These are phyloP conservation scores for Capsaspora owczarzaki DNA, from an alignment of 78 protist genomes.

Conservation along the genomic window DNA sequence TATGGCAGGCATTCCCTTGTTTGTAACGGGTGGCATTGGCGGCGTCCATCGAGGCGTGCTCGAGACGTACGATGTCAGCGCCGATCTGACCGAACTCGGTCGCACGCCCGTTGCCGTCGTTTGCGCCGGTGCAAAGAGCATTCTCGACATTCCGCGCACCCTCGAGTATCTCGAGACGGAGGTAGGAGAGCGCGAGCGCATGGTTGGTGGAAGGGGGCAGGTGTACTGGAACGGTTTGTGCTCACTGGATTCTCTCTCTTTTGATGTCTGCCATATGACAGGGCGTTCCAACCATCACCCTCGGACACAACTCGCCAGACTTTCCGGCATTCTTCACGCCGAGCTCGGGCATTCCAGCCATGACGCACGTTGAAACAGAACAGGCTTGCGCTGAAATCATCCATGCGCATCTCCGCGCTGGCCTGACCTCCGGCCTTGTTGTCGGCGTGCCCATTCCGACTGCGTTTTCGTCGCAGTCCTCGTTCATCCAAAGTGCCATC, in stretches of 20 bases:
- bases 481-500: constrained; percentile 38
- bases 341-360: not conserved
- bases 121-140: constrained; percentile 92
- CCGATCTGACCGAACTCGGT: constrained; percentile 92
- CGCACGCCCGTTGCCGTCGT: constrained; percentile 88
- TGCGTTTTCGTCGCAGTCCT: not conserved
- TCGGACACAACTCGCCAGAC: constrained; percentile 31
- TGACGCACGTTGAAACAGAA: not conserved
- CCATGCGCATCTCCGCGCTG: constrained; percentile 8
- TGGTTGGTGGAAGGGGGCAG: constrained; percentile 21
- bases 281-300: constrained; percentile 72
- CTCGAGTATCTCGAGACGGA: constrained; percentile 70
- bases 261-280: too few species aligned
- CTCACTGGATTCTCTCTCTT: too few species aligned
- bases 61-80: constrained; percentile 77
- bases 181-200: too few species aligned
- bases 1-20: constrained; percentile 56
- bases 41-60: constrained; percentile 64
- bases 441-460: constrained; percentile 26
- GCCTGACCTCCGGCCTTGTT: constrained; percentile 46
- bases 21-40: constrained; percentile 96
- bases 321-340: constrained; percentile 83
- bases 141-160: constrained; percentile 83
- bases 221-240: too few species aligned
- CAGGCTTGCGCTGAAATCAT: constrained; percentile 29